phyloP scores from a whole-genome alignment of 257 asterid species.

The Solanum bulbocastanum region DNA sequence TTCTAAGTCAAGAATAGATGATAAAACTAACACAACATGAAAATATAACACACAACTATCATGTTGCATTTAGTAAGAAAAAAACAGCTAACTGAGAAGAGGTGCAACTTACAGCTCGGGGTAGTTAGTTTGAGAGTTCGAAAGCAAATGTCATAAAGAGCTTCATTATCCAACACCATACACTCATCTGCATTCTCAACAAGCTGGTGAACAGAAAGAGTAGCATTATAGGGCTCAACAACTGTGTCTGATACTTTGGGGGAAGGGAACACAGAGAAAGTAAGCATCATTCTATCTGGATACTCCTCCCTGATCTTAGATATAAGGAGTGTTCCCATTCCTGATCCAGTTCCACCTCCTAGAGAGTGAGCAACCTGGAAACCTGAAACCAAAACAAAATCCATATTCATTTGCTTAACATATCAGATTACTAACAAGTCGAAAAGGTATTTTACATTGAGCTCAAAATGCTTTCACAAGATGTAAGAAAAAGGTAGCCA shows the following conservation, averaged over 20 bases:
- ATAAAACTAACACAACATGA: neutral
- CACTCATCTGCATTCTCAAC: conserved; percentile 83
- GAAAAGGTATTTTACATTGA: neutral
- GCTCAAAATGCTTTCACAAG: neutral
- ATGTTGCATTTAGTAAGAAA: neutral
- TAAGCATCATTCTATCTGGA: conserved; percentile 84
- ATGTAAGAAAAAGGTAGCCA: neutral
- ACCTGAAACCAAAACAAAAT: conserved; percentile 22
- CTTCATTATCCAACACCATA: conserved; percentile 77
- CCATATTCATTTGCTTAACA: neutral
- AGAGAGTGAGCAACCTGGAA: conserved; percentile 70
- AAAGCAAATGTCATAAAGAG: conserved; percentile 62
- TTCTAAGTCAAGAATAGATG: neutral
- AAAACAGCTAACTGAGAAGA: neutral
- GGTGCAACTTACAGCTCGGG: conserved; percentile 51
- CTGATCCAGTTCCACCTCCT: conserved; percentile 91
- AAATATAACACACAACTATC: neutral
- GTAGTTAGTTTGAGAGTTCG: conserved; percentile 66
- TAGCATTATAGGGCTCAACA: conserved; percentile 76
- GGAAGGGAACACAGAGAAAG: conserved; percentile 76
- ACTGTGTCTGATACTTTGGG: conserved; percentile 81
- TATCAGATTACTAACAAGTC: neutral
- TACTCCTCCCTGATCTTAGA: conserved; percentile 78
- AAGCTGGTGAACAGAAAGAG: conserved; percentile 73
- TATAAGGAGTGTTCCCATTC: conserved; percentile 78